These are phyloP conservation scores for Jasminum sambac DNA, from an alignment of 257 asterid species.

Conservation along the genomic window DNA sequence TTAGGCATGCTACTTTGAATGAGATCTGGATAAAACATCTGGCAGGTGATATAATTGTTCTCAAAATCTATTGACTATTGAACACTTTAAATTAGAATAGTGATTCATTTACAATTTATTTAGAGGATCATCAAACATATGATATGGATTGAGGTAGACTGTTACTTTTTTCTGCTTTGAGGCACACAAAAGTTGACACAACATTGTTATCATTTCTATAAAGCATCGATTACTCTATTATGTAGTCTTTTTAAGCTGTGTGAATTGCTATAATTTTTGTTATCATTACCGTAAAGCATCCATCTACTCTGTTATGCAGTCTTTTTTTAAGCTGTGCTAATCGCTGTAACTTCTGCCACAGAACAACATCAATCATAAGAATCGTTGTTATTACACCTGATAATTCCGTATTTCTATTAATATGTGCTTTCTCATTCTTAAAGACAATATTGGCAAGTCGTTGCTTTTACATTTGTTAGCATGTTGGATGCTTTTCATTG, in stretches of 20 bases:
- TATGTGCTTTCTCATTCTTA: neutral
- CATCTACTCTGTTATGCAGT: neutral
- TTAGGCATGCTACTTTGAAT: neutral
- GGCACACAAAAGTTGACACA: neutral
- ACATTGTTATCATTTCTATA: neutral
- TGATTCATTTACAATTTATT: neutral
- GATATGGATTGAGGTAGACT: neutral
- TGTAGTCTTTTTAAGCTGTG: neutral
- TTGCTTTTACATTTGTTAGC: neutral
- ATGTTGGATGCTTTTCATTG: neutral
- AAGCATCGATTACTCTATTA: neutral
- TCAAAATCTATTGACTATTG: neutral
- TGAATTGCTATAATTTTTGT: neutral
- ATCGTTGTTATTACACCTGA: too few relatives aligned
- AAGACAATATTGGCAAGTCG: neutral
- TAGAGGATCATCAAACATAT: neutral
- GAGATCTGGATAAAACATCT: neutral
- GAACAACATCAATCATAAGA: neutral
- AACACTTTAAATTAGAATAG: neutral
- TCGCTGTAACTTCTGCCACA: neutral
- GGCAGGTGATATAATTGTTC: neutral
- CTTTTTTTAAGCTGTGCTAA: neutral
- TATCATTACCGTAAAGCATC: neutral
- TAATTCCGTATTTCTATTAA: neutral
- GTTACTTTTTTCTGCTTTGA: neutral